phyloP scores from a whole-genome alignment of 768 basidiomycete species.

The Leucosporidium yakuticum region DNA sequence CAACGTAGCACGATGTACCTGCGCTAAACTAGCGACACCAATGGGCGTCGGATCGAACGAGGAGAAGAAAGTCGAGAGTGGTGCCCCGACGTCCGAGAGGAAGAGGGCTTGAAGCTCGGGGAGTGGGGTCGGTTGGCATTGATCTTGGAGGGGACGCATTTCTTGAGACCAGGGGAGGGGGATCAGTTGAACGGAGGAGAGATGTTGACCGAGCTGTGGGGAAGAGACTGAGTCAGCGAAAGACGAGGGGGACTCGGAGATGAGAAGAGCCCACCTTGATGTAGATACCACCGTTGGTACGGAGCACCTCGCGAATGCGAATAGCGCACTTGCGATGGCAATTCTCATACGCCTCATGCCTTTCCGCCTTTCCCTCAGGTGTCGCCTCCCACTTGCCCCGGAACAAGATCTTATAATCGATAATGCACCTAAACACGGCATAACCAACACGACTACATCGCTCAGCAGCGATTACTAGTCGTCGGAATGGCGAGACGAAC shows the following conservation, averaged over 20 bases:
- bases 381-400: constrained; percentile 39
- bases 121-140: constrained; percentile 81
- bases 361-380: constrained; percentile 48
- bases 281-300: constrained; percentile 75
- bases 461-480: constrained; percentile 63
- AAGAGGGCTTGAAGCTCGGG: constrained; percentile 71
- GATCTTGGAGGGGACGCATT: constrained; percentile 67
- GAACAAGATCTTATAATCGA: constrained; percentile 41
- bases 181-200: constrained; percentile 58
- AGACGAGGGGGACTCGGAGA: background rate
- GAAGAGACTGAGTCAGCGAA: too few species aligned
- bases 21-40: constrained; percentile 91
- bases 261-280: constrained; percentile 55
- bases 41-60: constrained; percentile 82
- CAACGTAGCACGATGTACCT: constrained; percentile 81
- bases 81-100: constrained; percentile 65
- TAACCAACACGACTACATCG: constrained; percentile 76
- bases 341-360: constrained; percentile 50
- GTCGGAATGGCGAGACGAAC: constrained; percentile 65
- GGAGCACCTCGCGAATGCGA: constrained; percentile 71
- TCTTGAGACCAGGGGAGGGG: constrained; percentile 60
- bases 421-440: constrained; percentile 45
- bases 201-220: constrained; percentile 64
- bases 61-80: constrained; percentile 68
- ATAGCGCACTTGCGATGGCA: constrained; percentile 70